Evolutionary conservation across 1,139 yeast genomes (phyloP).

Genomic region (Yamadazyma sp.): DNA sequence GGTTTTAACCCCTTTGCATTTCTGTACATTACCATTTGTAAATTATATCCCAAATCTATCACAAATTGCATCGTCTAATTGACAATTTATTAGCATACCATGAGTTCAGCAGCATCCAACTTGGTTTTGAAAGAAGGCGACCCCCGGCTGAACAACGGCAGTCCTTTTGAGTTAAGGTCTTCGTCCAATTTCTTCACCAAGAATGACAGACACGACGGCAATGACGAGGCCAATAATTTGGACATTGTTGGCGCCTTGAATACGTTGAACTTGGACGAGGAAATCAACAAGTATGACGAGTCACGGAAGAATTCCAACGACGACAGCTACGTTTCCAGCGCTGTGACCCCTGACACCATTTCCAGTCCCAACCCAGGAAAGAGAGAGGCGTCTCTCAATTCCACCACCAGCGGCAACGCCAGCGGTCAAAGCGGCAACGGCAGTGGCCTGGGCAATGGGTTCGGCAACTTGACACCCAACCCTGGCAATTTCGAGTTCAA

Average conservation of each 20-base stretch:
- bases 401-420: neutral
- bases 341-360: neutral
- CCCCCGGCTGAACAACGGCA: slow-evolving; percentile 6
- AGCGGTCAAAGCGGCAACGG: neutral
- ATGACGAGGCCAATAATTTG: slow-evolving; percentile 24
- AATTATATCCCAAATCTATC: no score
- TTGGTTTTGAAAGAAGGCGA: neutral
- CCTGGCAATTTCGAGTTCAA: slow-evolving; percentile 20
- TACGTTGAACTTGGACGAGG: slow-evolving; percentile 42
- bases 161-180: slow-evolving; percentile 5
- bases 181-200: slow-evolving; percentile 15
- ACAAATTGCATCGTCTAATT: neutral
- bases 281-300: slow-evolving; percentile 15
- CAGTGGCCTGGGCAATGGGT: neutral
- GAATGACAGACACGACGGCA: neutral
- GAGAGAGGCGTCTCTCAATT: no score
- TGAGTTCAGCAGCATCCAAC: slow-evolving; percentile 2
- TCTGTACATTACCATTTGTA: no score
- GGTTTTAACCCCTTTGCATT: no score
- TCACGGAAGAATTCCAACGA: slow-evolving; percentile 6
- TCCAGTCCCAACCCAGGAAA: neutral
- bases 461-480: slow-evolving; percentile 36
- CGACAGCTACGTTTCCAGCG: neutral
- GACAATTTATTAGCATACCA: neutral
- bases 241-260: slow-evolving; percentile 47